Evolutionary conservation across 306 rosid genomes (phyloP).

Genomic region (Glycyrrhiza uralensis): DNA sequence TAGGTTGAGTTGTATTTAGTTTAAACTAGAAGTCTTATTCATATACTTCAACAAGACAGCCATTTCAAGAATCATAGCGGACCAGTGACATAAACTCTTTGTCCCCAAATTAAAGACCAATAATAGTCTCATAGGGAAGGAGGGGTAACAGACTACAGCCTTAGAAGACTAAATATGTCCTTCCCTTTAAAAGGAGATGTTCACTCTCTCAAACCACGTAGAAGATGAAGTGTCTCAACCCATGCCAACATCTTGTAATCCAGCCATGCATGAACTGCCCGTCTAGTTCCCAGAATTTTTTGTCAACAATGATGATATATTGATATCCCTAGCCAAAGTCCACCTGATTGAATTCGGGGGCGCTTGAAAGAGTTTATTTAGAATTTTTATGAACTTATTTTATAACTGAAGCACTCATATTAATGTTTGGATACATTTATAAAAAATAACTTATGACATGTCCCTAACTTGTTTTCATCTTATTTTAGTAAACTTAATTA

Average conservation of each 20-base stretch:
- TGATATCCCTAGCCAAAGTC: constrained; percentile 49
- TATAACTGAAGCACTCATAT: too few relatives aligned
- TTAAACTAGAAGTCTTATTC: too few relatives aligned
- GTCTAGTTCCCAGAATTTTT: not conserved
- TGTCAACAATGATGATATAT: constrained; percentile 27
- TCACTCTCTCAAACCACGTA: constrained; percentile 52
- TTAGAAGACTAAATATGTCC: constrained; percentile 60
- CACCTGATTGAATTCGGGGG: too few relatives aligned
- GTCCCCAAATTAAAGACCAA: not conserved
- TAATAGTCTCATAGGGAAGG: too few relatives aligned
- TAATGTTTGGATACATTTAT: too few relatives aligned
- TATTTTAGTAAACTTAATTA: too few relatives aligned
- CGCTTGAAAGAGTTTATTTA: too few relatives aligned
- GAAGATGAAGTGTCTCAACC: constrained; percentile 33
- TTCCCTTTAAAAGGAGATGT: constrained; percentile 62
- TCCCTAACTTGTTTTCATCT: too few relatives aligned
- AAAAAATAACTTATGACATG: too few relatives aligned
- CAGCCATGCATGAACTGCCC: constrained; percentile 27
- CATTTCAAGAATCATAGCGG: not conserved
- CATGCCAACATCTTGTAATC: constrained; percentile 50
- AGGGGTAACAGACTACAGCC: constrained; percentile 70
- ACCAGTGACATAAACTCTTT: not conserved
- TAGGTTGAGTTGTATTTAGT: too few relatives aligned
- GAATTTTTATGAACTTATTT: too few relatives aligned
- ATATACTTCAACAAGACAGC: too few relatives aligned